Evolutionary conservation across 768 basidiomycete species (phyloP).

Genomic region (Leccinum arenicola): DNA sequence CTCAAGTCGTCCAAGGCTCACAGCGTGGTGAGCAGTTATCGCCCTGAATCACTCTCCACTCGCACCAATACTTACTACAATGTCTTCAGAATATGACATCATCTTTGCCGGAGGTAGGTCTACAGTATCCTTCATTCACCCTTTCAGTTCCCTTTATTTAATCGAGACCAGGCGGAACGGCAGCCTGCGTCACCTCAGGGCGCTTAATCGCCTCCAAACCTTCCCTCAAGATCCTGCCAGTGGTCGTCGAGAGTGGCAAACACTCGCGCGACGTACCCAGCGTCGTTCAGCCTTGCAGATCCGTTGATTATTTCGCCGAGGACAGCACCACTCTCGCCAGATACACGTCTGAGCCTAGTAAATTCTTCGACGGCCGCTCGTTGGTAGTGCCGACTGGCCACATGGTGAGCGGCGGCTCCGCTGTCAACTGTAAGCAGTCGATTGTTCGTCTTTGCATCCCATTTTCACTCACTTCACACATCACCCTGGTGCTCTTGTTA

Average conservation of each 20-base stretch:
- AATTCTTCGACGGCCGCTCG: slow-evolving; percentile 43
- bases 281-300: background rate
- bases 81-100: background rate
- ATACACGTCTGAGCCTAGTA: slow-evolving; percentile 38
- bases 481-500: background rate
- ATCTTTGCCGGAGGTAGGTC: background rate
- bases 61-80: background rate
- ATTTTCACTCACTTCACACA: background rate
- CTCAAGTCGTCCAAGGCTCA: background rate
- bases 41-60: background rate
- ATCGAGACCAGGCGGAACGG: background rate
- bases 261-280: background rate
- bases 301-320: slow-evolving; percentile 8
- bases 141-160: background rate
- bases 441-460: background rate
- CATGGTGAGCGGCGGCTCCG: slow-evolving; percentile 60
- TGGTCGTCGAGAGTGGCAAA: background rate
- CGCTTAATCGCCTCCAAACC: background rate
- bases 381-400: slow-evolving; percentile 44
- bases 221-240: background rate
- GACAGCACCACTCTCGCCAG: slow-evolving; percentile 42
- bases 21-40: background rate
- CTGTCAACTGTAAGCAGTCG: slow-evolving; percentile 50
- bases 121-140: background rate
- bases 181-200: background rate